These are phyloP conservation scores for Fraxinus greggii DNA, from an alignment of 305 asterid genomes.

Conservation along the genomic window DNA sequence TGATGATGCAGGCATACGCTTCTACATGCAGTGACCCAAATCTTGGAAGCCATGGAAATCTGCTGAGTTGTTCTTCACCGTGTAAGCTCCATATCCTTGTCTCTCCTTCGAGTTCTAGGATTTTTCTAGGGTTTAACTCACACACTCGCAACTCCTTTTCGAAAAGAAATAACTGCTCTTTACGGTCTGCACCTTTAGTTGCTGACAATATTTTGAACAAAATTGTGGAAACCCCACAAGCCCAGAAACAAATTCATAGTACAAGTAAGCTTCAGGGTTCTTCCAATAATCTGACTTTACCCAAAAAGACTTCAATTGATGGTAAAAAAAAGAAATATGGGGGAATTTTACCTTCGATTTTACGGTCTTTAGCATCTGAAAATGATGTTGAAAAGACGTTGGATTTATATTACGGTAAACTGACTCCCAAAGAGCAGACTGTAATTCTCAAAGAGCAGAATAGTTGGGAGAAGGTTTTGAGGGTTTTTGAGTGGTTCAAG, in stretches of 20 bases:
- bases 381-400: constrained; percentile 61
- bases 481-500: constrained; percentile 84
- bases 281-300: constrained; percentile 45
- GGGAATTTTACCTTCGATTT: constrained; percentile 64
- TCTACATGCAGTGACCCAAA: neutral
- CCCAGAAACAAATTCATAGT: constrained; percentile 30
- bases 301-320: constrained; percentile 35
- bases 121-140: constrained; percentile 44
- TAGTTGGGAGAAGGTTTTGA: constrained; percentile 71
- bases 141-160: constrained; percentile 13
- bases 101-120: constrained; percentile 34
- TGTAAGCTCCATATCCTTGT: constrained; percentile 49
- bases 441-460: constrained; percentile 82
- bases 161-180: neutral
- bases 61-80: constrained; percentile 26
- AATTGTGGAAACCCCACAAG: constrained; percentile 19
- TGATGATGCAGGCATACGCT: neutral
- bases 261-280: constrained; percentile 31
- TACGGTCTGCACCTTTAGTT: constrained; percentile 8
- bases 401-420: constrained; percentile 54
- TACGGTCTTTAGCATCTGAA: constrained; percentile 55
- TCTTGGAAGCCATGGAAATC: constrained; percentile 19
- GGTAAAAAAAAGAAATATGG: constrained; percentile 59
- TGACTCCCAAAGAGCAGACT: constrained; percentile 74
- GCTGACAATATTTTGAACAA: constrained; percentile 17